Conservation (phyloP, 1,139 yeast species). For the Kodamaea anthophila region DNA sequence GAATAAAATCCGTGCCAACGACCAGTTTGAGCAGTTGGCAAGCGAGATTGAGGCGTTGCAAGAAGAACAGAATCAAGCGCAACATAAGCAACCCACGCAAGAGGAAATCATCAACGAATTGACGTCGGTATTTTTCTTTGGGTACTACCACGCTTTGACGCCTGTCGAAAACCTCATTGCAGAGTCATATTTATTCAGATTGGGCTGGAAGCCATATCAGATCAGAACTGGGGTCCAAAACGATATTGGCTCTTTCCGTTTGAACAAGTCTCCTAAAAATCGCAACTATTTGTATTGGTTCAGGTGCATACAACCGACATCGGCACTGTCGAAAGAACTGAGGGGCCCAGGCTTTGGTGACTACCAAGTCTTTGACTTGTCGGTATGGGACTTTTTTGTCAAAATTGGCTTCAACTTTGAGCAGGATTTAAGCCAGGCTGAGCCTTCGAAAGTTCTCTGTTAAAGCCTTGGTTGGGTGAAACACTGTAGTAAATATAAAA, state of each 20-base stretch:
- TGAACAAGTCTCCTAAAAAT: conserved; percentile 6
- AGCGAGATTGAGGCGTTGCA: conserved; percentile 24
- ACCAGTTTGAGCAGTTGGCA: conserved; percentile 31
- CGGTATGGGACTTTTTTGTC: conserved; percentile 37
- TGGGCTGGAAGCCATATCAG: conserved; percentile 42
- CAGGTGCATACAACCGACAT: conserved; percentile 22
- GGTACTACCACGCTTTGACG: conserved; percentile 52
- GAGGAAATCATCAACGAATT: conserved; percentile 29
- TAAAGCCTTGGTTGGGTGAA: no score
- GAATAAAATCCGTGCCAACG: conserved; percentile 42
- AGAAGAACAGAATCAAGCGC: conserved; percentile 11
- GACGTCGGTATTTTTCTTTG: conserved; percentile 50
- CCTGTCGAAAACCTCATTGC: conserved; percentile 38
- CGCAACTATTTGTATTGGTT: conserved; percentile 31
- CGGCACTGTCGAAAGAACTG: conserved; percentile 13
- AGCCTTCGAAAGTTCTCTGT: conserved; percentile 24
- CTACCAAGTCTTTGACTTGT: conserved; percentile 40
- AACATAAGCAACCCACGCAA: conserved; percentile 8
- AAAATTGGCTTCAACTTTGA: conserved; percentile 37
- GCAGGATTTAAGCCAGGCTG: conserved; percentile 22
- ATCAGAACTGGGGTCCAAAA: conserved; percentile 7
- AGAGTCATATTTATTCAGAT: conserved; percentile 32
- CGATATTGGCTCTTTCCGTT: conserved; percentile 5
- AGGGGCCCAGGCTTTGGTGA: conserved; percentile 29
- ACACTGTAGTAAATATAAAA: no score